Evolutionary conservation across 176 grass and related monocot genomes (phyloP).

Genomic region (Oryza officinalis): DNA sequence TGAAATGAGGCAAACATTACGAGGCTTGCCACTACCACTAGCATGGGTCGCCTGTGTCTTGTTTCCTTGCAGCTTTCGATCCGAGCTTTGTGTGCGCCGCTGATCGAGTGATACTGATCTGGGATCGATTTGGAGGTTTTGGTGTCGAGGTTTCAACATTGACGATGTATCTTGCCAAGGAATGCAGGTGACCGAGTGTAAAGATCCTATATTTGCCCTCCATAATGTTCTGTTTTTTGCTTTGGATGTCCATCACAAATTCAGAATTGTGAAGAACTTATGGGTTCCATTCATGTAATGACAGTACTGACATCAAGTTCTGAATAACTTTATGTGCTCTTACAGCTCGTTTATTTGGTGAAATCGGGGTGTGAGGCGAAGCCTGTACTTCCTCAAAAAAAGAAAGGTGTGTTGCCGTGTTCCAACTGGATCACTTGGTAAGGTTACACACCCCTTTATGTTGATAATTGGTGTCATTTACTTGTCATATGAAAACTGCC

Average conservation of each 20-base stretch:
- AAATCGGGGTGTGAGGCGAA: constrained; percentile 60
- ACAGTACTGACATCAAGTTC: neutral
- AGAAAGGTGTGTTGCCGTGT: too few relatives aligned
- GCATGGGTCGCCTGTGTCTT: neutral
- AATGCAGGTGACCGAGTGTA: constrained; percentile 33
- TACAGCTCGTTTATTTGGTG: constrained; percentile 81
- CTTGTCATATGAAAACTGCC: constrained; percentile 8
- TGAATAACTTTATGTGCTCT: constrained; percentile 30
- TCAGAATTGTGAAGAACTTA: neutral
- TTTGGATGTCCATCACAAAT: neutral
- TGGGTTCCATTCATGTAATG: neutral
- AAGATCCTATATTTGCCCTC: neutral
- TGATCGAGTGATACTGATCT: too few relatives aligned
- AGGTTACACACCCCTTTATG: neutral
- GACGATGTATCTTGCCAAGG: constrained; percentile 22
- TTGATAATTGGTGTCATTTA: neutral
- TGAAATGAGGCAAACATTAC: neutral
- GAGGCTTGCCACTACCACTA: neutral
- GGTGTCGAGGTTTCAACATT: neutral
- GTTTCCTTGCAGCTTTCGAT: neutral
- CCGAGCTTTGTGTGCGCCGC: too few relatives aligned
- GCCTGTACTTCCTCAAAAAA: constrained; percentile 55
- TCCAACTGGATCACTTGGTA: constrained; percentile 66
- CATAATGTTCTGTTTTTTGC: neutral
- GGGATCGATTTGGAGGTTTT: neutral